Evolutionary conservation across 2,329 filamentous ascomycete genomes (phyloP).

Genomic region (Colletotrichum navitas): DNA sequence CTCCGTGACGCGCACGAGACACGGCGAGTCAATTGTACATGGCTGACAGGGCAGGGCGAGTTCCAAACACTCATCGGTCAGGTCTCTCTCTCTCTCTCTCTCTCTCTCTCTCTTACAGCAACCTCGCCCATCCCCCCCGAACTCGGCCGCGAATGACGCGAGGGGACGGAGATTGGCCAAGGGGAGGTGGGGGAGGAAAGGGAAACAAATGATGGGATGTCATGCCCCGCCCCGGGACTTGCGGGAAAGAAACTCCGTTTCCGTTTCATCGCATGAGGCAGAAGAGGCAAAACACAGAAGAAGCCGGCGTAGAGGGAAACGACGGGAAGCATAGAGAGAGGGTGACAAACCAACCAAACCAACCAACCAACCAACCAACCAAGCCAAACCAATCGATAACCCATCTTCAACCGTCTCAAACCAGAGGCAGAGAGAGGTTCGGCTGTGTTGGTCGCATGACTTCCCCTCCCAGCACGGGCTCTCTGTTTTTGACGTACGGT

Average conservation of each 20-base stretch:
- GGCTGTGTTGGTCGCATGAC: constrained; percentile 4
- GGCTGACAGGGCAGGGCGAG: constrained; percentile 29
- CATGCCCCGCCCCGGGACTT: not conserved
- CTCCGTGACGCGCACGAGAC: constrained; percentile 40
- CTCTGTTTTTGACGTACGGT: constrained; percentile 5
- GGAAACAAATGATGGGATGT: not conserved
- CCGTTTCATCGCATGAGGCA: not conserved
- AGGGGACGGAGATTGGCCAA: too few species aligned
- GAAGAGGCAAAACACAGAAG: not conserved
- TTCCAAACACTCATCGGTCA: constrained; percentile 7
- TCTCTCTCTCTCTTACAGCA: not conserved
- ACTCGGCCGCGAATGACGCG: not conserved
- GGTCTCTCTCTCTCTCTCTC: too few species aligned
- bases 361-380: not conserved
- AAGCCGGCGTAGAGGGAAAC: not conserved
- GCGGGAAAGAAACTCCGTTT: not conserved
- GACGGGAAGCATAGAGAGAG: not conserved
- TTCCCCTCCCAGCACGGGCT: not conserved
- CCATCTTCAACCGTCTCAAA: not conserved
- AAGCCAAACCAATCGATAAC: too few species aligned
- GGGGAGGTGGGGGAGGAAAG: too few species aligned
- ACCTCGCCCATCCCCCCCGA: not conserved
- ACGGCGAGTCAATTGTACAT: constrained; percentile 32
- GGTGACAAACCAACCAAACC: not conserved
- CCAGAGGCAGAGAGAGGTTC: not conserved